These are phyloP conservation scores for Ustilago hordei DNA, from an alignment of 1,284 basidiomycete genomes.

Conservation along the genomic window DNA sequence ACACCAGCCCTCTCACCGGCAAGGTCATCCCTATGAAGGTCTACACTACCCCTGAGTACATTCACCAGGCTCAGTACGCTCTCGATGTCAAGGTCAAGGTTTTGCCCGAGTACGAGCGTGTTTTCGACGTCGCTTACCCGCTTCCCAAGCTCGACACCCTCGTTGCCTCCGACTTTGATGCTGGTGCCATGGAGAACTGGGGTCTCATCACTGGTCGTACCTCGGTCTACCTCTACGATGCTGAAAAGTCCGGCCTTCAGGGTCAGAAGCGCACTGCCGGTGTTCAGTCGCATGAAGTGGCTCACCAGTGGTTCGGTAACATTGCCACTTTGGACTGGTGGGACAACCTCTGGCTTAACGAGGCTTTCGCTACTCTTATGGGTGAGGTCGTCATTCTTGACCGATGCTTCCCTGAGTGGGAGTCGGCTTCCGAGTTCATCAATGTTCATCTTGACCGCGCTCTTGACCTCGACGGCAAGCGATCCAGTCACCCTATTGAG, in stretches of 20 bases:
- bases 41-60: constrained; percentile 85
- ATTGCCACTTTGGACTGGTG: constrained; percentile 95
- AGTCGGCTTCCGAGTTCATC: constrained; percentile 74
- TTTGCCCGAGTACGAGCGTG: constrained; percentile 90
- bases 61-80: constrained; percentile 80
- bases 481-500: constrained; percentile 94
- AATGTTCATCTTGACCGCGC: constrained; percentile 75
- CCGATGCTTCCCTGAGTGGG: constrained; percentile 73
- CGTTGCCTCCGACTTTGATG: constrained; percentile 80
- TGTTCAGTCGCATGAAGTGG: constrained; percentile 82
- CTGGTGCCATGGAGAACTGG: constrained; percentile 91
- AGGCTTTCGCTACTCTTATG: constrained; percentile 85
- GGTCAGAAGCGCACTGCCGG: constrained; percentile 84
- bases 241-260: constrained; percentile 78
- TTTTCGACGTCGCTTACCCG: constrained; percentile 88
- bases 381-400: constrained; percentile 91
- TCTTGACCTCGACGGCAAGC: constrained; percentile 84
- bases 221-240: constrained; percentile 84
- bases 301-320: constrained; percentile 79
- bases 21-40: constrained; percentile 85
- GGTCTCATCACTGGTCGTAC: constrained; percentile 90
- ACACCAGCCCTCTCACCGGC: constrained; percentile 83
- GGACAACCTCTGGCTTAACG: constrained; percentile 74
- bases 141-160: constrained; percentile 78
- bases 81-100: constrained; percentile 89